These are phyloP conservation scores for Euphorbia corollata DNA, from an alignment of 441 rosid species.

Conservation along the genomic window DNA sequence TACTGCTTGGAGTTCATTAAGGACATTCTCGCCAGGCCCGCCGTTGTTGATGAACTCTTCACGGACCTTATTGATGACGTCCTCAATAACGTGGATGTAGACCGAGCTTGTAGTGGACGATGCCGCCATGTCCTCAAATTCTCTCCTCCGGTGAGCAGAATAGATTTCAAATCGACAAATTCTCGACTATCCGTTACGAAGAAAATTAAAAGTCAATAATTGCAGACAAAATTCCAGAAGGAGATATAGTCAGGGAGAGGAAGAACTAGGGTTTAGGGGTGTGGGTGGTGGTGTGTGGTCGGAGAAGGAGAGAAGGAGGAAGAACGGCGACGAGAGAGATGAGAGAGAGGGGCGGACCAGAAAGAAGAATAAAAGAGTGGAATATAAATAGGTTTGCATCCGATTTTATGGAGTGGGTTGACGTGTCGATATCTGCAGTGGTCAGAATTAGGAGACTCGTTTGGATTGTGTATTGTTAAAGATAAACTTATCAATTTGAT, in stretches of 20 bases:
- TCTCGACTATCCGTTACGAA: slow-evolving; percentile 4
- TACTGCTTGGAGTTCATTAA: slow-evolving; percentile 90
- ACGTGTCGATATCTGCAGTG: slow-evolving; percentile 56
- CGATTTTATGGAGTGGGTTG: slow-evolving; percentile 44
- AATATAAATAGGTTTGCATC: slow-evolving; percentile 99
- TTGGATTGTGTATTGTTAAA: too few relatives aligned
- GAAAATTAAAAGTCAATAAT: slow-evolving; percentile 7
- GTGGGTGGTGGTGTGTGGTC: slow-evolving; percentile 21
- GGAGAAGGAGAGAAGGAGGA: slow-evolving; percentile 19
- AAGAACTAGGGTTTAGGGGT: slow-evolving; percentile 19
- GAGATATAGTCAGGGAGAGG: background rate
- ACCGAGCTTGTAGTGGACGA: slow-evolving; percentile 52
- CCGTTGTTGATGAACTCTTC: slow-evolving; percentile 80
- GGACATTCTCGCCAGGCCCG: slow-evolving; percentile 84
- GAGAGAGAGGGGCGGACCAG: slow-evolving; percentile 39
- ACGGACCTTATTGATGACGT: slow-evolving; percentile 81
- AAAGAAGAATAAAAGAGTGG: slow-evolving; percentile 47
- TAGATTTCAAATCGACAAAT: slow-evolving; percentile 13
- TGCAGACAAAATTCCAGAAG: background rate
- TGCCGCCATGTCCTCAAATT: slow-evolving; percentile 41
- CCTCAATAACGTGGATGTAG: slow-evolving; percentile 84
- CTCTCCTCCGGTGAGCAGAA: background rate
- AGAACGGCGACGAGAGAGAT: slow-evolving; percentile 21
- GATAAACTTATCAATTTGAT: too few relatives aligned
- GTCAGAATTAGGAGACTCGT: too few relatives aligned